Conservation (phyloP, 495 filamentous ascomycete species). For the Lophiotrema nucula region DNA sequence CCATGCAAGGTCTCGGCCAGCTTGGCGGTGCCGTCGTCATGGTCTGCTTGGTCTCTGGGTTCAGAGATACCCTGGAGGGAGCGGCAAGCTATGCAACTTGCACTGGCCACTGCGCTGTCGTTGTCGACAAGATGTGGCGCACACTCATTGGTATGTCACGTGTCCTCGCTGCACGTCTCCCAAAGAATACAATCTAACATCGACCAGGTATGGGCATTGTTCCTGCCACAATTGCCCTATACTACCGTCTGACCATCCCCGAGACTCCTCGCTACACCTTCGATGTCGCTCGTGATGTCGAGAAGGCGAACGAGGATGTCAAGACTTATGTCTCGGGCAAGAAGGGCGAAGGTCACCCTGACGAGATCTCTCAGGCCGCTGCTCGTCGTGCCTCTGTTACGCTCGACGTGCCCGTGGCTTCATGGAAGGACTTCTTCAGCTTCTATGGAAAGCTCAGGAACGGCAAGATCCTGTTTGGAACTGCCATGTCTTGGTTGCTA, state of each 20-base stretch:
- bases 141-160: slow-evolving; percentile 59
- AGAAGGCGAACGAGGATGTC: slow-evolving; percentile 66
- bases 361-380: slow-evolving; percentile 58
- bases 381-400: slow-evolving; percentile 47
- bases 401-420: slow-evolving; percentile 61
- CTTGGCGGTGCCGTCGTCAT: slow-evolving; percentile 68
- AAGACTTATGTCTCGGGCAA: slow-evolving; percentile 46
- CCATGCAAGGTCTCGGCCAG: slow-evolving; percentile 81
- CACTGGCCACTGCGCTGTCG: slow-evolving; percentile 62
- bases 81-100: slow-evolving; percentile 53
- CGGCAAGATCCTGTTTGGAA: slow-evolving; percentile 68
- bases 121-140: slow-evolving; percentile 87
- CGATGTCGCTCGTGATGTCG: slow-evolving; percentile 70
- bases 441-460: slow-evolving; percentile 68
- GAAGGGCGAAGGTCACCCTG: slow-evolving; percentile 55
- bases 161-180: background rate
- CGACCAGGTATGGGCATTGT: slow-evolving; percentile 61
- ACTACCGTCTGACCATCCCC: slow-evolving; percentile 86
- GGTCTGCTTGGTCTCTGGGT: slow-evolving; percentile 68
- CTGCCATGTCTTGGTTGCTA: slow-evolving; percentile 77
- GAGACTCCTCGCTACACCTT: slow-evolving; percentile 83
- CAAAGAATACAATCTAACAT: background rate
- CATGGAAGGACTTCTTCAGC: slow-evolving; percentile 60
- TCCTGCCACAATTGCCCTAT: slow-evolving; percentile 72
- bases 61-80: slow-evolving; percentile 63